Percentiles rank a stretch among this genome's conserved stretches.
Conservation (phyloP, 306 rosid genomes). For the Cucurbita argyrosperma region DNA sequence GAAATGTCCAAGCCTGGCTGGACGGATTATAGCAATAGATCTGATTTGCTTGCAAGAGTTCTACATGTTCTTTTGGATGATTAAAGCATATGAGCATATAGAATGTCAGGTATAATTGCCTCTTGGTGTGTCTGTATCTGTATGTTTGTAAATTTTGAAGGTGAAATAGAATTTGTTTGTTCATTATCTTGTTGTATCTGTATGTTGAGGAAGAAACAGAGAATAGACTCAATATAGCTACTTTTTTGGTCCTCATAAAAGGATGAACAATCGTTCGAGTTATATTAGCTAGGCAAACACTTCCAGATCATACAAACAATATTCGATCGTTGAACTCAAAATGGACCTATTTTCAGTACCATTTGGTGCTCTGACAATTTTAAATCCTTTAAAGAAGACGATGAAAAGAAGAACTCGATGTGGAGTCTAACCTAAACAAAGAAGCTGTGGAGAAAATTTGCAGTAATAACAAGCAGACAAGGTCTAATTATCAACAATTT, state of each 20-base stretch:
- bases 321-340: neutral
- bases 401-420: neutral
- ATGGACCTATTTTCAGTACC: neutral
- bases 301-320: neutral
- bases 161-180: neutral
- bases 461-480: neutral
- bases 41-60: no score
- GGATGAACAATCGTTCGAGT: neutral
- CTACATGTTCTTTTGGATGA: no score
- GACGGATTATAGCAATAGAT: no score
- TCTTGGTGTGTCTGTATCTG: neutral
- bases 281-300: neutral
- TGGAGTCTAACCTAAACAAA: neutral
- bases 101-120: no score
- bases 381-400: neutral
- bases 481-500: no score
- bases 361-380: neutral
- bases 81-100: no score
- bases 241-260: neutral
- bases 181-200: neutral
- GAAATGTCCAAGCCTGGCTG: no score
- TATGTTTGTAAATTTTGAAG: slow-evolving; percentile 4
- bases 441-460: neutral
- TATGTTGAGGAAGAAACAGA: neutral
- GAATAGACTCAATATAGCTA: neutral